Evolutionary conservation across 495 filamentous ascomycete species (phyloP), one percentile per base, ranked within the genome.

Genomic region (Xylaria longipes): DNA sequence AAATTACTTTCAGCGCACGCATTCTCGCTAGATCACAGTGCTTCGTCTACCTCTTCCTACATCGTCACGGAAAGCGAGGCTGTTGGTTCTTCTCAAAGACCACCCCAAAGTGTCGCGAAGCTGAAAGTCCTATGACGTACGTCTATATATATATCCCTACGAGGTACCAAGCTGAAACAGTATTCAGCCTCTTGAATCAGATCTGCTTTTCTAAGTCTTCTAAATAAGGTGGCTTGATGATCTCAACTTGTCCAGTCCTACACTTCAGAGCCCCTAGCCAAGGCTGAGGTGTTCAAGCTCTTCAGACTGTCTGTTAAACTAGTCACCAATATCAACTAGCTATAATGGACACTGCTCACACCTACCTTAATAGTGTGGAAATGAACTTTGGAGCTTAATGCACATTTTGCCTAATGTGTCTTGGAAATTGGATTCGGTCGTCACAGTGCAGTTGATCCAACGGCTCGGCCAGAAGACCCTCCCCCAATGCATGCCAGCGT

Each of bases 1-100:
- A 22, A 54, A 54, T 54, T 2, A 27, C 12, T 54, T 1, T 20
- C 25, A 25, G 5, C 5, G 12, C 39, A 58, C 5, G 14, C 29
- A 58, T 35, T 22, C 12, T 57, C 4, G 29, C 29, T 29, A 4
- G 56, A n/a, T 0, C n/a, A 58, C 56, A 15, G 56, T 58, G 56
- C 33, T 17, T 33, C 12, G 29, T 33, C 25, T 20, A 57, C n/a
- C 8, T 57, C 27, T 57, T 33, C 5, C 54, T 33, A 6, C 54
- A 58, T 58, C 22, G 17, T 65, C 29, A 65, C 45, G 63, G 45
- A 65, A 37, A 52, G 29, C 63, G 45, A 65, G 9, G 17, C 31
- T 22, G 22, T 52, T 3, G 37, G 11, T n/a, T 62, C 37, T 27
- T 41, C 35, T 29, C 5, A 14, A 31, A 48, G 15, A 43, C 61